Conservation (phyloP, 2,329 filamentous ascomycete genomes). For the Pseudocercospora pini-densiflorae region DNA sequence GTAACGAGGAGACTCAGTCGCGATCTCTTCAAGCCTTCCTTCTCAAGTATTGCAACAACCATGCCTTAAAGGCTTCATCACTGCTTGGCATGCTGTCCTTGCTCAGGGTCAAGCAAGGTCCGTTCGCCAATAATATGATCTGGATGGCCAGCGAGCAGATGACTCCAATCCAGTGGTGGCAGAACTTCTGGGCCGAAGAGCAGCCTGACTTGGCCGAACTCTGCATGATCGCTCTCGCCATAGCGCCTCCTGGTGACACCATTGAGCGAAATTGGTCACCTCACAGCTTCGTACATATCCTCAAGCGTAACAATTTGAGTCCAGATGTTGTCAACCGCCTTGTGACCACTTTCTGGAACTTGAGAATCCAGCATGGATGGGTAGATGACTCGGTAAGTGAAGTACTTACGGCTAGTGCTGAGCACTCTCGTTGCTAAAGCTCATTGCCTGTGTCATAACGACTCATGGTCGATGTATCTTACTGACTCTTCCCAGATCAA, state of each 20-base stretch:
- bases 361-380: conserved; percentile 33
- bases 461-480: background rate
- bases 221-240: conserved; percentile 30
- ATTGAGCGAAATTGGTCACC: conserved; percentile 33
- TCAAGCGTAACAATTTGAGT: conserved; percentile 31
- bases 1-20: conserved; percentile 31
- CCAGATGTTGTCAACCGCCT: conserved; percentile 29
- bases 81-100: conserved; percentile 31
- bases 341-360: conserved; percentile 29
- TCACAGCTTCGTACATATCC: conserved; percentile 30
- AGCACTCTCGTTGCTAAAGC: no score
- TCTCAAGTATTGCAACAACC: conserved; percentile 31
- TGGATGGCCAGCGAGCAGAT: conserved; percentile 34
- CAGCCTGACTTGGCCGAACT: conserved; percentile 31
- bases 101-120: conserved; percentile 31
- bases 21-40: conserved; percentile 31
- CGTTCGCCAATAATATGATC: conserved; percentile 31
- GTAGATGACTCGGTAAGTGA: conserved; percentile 24
- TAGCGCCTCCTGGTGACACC: conserved; percentile 26
- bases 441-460: no score
- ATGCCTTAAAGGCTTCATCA: conserved; percentile 23
- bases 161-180: conserved; percentile 32
- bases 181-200: conserved; percentile 33
- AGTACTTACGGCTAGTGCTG: background rate
- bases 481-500: background rate